phyloP scores from a whole-genome alignment of 768 basidiomycete species.

The Boletus reticulatus region DNA sequence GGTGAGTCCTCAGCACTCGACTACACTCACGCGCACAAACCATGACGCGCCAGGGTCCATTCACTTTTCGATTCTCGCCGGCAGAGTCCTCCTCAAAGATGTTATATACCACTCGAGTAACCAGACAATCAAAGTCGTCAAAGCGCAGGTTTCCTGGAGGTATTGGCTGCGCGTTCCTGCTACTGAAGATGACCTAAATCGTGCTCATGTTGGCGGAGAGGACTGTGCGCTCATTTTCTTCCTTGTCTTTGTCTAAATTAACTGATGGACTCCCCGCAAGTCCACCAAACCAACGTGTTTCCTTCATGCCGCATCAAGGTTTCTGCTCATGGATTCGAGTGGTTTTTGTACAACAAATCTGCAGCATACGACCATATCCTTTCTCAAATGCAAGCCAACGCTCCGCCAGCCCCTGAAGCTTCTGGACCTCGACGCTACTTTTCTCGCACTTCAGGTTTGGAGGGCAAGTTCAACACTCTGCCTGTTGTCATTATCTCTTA shows the following conservation, averaged over 20 bases:
- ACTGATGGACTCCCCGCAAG: constrained; percentile 24
- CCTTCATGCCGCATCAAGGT: constrained; percentile 80
- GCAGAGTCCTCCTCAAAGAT: constrained; percentile 86
- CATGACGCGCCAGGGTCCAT: constrained; percentile 62
- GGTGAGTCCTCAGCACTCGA: constrained; percentile 43
- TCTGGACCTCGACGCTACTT: constrained; percentile 38
- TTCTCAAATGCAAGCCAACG: constrained; percentile 58
- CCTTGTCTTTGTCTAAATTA: not conserved
- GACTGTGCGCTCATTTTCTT: constrained; percentile 43
- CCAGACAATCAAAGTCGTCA: constrained; percentile 80
- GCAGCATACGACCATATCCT: constrained; percentile 87
- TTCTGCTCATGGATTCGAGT: constrained; percentile 83
- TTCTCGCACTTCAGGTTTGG: constrained; percentile 38
- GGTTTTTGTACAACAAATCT: constrained; percentile 90
- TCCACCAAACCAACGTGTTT: constrained; percentile 34
- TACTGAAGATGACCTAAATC: constrained; percentile 65
- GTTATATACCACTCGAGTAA: constrained; percentile 89
- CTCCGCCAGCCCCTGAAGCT: constrained; percentile 7
- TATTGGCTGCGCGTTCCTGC: constrained; percentile 89
- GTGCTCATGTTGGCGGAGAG: constrained; percentile 45
- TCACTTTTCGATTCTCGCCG: constrained; percentile 85
- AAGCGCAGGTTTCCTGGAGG: constrained; percentile 87
- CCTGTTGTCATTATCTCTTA: not conserved
- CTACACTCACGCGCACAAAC: not conserved
- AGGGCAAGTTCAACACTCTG: constrained; percentile 30